Base-by-base conservation (phyloP, 345 rosid genomes). In the Geranium brycei region DNA sequence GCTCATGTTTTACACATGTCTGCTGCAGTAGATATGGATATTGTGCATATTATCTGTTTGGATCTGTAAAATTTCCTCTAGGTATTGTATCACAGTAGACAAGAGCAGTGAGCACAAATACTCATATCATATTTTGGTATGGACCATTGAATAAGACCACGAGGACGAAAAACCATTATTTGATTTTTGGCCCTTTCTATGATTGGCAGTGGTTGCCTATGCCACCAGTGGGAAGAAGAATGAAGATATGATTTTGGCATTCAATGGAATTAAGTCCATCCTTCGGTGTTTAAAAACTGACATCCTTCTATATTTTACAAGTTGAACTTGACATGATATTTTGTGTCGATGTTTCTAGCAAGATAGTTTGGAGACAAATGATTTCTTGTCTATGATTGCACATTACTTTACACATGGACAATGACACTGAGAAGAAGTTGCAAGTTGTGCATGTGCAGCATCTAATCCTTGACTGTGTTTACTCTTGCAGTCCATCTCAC, bases 401-500 rank as follows among this genome's bases (percentile, higher is more conserved):
- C 53, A 47, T 47, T 47, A 47, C 53, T 47, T 47, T 47, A 47
- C 13, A 47, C 53, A 47, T 8, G 15, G 53, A 47, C 53, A 47
- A 13, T 47, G 53, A 47, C 53, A 7, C 53, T 8, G 15, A 47
- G 47, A 10, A 10, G 47, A 38, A 38, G 47, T 38, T 38, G 6
- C 47, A 38, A 38, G 6, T 38, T 38, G 47, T 38, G 11, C 11
- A 10, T 38, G 6, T 38, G 47, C 11, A 47, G 15, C 53, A 47
- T 66, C 56, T 64, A 41, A 62, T 56, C 15, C 61, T 62, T 60
- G 51, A 63, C 68, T 41, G 17, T 19, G 30, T 67, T 59, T 31
- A 58, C 68, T 79, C 2, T 57, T 31, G 57, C 82, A 92, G 98
- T 77, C 86, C 62, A 72, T 92, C 61, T 89, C 98, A 56, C 86